Evolutionary conservation across 768 basidiomycete species (phyloP), one percentile per base, ranked within the genome.

Genomic region (Boletus rubescentipes): DNA sequence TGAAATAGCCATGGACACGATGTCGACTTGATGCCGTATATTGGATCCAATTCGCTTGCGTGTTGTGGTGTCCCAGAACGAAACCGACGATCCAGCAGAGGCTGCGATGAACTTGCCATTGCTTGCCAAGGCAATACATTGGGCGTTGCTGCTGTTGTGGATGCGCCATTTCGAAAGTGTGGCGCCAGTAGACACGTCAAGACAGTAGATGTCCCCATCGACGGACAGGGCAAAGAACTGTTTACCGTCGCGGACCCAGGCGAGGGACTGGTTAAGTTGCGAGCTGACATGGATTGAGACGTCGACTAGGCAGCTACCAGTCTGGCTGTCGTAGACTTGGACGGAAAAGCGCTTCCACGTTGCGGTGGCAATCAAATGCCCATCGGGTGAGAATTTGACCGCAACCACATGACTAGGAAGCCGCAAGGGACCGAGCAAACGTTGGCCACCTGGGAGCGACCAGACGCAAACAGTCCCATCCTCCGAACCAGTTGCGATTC

Each of bases 341-440:
- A 61, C 12, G 16, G 43, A 42, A 2, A 41, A 0, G 18, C 30
- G 9, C 9, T 14, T n/a, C 31, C 38, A 21, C 5, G 31, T 29
- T 3, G 39, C 52, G 8, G 30, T 31, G 6, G 52, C 49, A 10
- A 59, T 14, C 15, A 40, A 23, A 14, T 29, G 15, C 6, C 61
- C 53, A 6, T 39, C 20, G 5, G 61, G 61, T 4, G 61, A 62
- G 21, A 55, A 62, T 7, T 42, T 59, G 36, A 46, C 26, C 4
- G 39, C 42, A 15, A 21, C 47, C 14, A 56, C 21, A 5, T 1
- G 9, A 8, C 15, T 8, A 11, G 20, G 3, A 9, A 46, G 31
- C 12, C 18, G 15, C 15, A 39, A 10, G 10, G 40, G 48, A 5
- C 18, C 38, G 1, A 51, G 39, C 0, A 61, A 43, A 12, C 15